These are phyloP conservation scores for Magnolia sinica DNA, from an alignment of 164 flowering plant genomes.

Conservation along the genomic window DNA sequence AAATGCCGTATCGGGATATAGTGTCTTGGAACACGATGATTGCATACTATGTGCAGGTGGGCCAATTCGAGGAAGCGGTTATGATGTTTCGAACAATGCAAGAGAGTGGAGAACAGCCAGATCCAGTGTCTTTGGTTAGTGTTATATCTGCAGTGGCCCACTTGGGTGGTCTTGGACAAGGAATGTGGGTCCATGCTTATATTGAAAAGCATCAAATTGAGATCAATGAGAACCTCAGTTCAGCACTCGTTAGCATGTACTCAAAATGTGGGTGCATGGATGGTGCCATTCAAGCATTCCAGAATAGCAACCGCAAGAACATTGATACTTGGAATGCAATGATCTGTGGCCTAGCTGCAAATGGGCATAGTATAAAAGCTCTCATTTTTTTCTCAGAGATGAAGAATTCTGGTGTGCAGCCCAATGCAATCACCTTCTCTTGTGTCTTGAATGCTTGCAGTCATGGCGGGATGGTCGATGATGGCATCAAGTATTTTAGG, in stretches of 20 bases:
- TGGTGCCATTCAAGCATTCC: constrained; percentile 9
- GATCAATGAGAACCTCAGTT: constrained; percentile 14
- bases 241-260: constrained; percentile 19
- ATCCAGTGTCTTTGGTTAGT: constrained; percentile 13
- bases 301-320: constrained; percentile 1
- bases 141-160: constrained; percentile 15
- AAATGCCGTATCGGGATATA: constrained; percentile 14
- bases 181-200: constrained; percentile 13
- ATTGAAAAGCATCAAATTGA: constrained; percentile 3
- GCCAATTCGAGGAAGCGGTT: constrained; percentile 9
- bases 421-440: constrained; percentile 13
- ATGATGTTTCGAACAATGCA: constrained; percentile 12
- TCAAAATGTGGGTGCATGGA: constrained; percentile 11
- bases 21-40: constrained; percentile 19
- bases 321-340: constrained; percentile 19
- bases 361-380: constrained; percentile 16
- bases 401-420: constrained; percentile 4
- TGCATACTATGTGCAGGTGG: constrained; percentile 7
- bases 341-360: constrained; percentile 13
- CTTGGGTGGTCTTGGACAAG: constrained; percentile 17
- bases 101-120: constrained; percentile 9
- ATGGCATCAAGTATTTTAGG: constrained; percentile 2
- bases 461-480: constrained; percentile 13
- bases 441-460: constrained; percentile 16
- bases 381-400: constrained; percentile 7